Conservation (phyloP, 1,284 basidiomycete genomes). For the Leccinum pachyderme region DNA sequence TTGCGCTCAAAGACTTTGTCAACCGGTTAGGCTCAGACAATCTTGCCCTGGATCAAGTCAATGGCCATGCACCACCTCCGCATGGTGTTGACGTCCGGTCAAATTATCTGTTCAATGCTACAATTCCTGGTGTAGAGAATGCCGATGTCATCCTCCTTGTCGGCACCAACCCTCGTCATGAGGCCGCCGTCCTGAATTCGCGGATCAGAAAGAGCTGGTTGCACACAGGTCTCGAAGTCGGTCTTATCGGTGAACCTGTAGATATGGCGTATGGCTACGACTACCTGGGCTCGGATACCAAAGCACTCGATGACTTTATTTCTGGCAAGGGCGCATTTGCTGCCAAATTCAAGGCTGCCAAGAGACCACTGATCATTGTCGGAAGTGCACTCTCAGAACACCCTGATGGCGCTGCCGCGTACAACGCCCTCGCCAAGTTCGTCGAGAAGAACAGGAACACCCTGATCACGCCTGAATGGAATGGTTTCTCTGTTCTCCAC, state of each 20-base stretch:
- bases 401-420: conserved; percentile 79
- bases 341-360: conserved; percentile 86
- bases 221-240: conserved; percentile 82
- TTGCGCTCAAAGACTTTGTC: conserved; percentile 91
- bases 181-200: conserved; percentile 97
- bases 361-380: conserved; percentile 92
- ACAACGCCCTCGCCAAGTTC: conserved; percentile 78
- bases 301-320: conserved; percentile 80
- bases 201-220: conserved; percentile 95
- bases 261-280: conserved; percentile 95
- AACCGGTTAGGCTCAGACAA: conserved; percentile 97
- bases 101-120: conserved; percentile 98
- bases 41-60: conserved; percentile 75
- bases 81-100: conserved; percentile 91
- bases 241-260: conserved; percentile 87
- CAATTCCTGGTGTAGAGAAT: conserved; percentile 87
- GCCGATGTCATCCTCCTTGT: conserved; percentile 94
- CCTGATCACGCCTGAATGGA: conserved; percentile 90
- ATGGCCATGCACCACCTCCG: conserved; percentile 65
- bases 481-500: conserved; percentile 92
- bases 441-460: conserved; percentile 76
- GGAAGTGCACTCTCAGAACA: conserved; percentile 89
- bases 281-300: conserved; percentile 80
- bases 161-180: conserved; percentile 96
- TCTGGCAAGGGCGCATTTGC: conserved; percentile 79